Base-by-base conservation (phyloP, 1,139 yeast genomes). In the Sugiyamaella xylanicola region DNA sequence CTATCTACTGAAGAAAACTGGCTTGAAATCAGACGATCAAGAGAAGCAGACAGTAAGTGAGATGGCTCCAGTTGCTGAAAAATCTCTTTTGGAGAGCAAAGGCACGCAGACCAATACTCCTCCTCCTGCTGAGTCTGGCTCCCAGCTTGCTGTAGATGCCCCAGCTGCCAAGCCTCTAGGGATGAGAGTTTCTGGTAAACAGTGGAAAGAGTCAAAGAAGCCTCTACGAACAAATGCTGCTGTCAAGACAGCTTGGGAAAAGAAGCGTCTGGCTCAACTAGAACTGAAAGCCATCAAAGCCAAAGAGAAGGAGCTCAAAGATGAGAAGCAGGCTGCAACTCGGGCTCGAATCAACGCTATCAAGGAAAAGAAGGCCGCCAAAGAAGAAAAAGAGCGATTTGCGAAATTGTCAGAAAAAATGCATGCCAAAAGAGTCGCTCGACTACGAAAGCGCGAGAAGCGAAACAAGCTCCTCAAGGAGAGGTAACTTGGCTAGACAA, bases 401-500 rank as follows among this genome's bases (percentile, higher is more conserved):
- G 77, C 71, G 58, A 56, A 65, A 55, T 54, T 75, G 66, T 74
- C 75, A 2, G 67, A 67, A 58, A 72, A 69, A 46, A 73, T 75
- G 77, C 76, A 74, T 62, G 70, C 71, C 47, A 75, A 75, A 66
- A 65, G 65, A 51, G 72, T 75, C n/a, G 78, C 74, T 46, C 66
- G 78, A 39, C 53, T 74, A 54, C 63, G 68, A 60, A 63, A 70
- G 54, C 64, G 75, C 35, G 78, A 75, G 56, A 75, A 75, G 69
- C 67, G 78, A 53, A 75, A 75, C 66, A 75, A 75, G 67, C 59
- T 74, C 59, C 68, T 75, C 54, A 74, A 74, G 61, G 78, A 75
- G 59, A 75, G 77, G 21, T 50, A 22, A 43, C 9, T 11, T 32
- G 2, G 5, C 8, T 15, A 9, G 4, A 39, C 42, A 37, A 17